phyloP scores from a whole-genome alignment of 805 yeast species.

The Metschnikowia kunwiensis region DNA sequence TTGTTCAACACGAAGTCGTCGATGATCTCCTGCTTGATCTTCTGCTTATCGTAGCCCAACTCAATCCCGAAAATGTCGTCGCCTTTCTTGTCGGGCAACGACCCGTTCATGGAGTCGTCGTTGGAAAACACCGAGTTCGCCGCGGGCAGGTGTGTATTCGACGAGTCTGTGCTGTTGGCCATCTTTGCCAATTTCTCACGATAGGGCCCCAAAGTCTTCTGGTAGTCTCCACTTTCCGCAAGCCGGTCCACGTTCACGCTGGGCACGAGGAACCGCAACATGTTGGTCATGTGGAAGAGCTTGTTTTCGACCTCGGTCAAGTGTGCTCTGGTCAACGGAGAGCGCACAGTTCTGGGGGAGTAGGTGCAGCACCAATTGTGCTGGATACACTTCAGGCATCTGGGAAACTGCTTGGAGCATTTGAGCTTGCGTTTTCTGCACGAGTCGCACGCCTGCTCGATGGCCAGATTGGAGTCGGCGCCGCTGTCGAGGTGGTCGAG shows the following conservation, averaged over 20 bases:
- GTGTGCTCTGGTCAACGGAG: slow-evolving; percentile 80
- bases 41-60: slow-evolving; percentile 17
- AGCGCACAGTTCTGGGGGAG: slow-evolving; percentile 72
- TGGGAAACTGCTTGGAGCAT: slow-evolving; percentile 77
- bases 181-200: slow-evolving; percentile 13
- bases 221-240: slow-evolving; percentile 19
- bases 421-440: slow-evolving; percentile 77
- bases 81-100: slow-evolving; percentile 15
- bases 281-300: slow-evolving; percentile 28
- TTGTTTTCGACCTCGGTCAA: slow-evolving; percentile 68
- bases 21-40: slow-evolving; percentile 39
- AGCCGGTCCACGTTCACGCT: slow-evolving; percentile 21
- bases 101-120: slow-evolving; percentile 18
- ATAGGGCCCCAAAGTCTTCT: slow-evolving; percentile 12
- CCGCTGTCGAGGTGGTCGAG: too few species aligned
- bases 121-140: slow-evolving; percentile 26
- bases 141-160: slow-evolving; percentile 24
- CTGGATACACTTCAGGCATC: slow-evolving; percentile 68
- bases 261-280: slow-evolving; percentile 35
- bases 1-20: slow-evolving; percentile 39
- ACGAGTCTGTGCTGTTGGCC: slow-evolving; percentile 1
- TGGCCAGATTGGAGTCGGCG: slow-evolving; percentile 15
- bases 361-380: slow-evolving; percentile 75
- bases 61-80: slow-evolving; percentile 6
- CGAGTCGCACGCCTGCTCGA: slow-evolving; percentile 74